Base-by-base conservation (phyloP, 2,329 filamentous ascomycete species). In the Trichoderma sp. region DNA sequence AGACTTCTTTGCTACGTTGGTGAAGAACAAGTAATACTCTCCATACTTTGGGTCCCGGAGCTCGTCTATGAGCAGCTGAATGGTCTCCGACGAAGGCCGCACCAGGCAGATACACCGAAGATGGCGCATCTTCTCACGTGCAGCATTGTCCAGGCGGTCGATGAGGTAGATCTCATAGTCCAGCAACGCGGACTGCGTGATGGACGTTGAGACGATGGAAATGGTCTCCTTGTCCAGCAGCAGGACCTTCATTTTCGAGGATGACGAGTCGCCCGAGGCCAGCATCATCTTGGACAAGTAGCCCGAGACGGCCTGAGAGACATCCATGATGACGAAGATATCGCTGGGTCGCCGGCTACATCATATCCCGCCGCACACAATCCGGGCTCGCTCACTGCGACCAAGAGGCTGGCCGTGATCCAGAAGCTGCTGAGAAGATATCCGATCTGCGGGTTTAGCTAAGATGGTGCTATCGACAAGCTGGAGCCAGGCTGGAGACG, bases 111-210 rank as follows among this genome's bases (percentile, higher is more conserved):
- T 83, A 79, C 96, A 99, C 64, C 94, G 90, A 64, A 99, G 85
- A 83, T 99, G 96, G 71, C 96, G 91, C 96, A 99, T 98, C 85
- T 97, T 97, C 82, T 99, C 96, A 59, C 96, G 89, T 71, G 90
- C 89, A 69, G 87, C 83, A 75, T 97, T 98, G 78, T 98, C 96
- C 68, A 99, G 84, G 70, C 96, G 93, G 80, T 99, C 96, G 76
- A 96, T 97, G 71, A 99, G 92, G 81, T 97, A 99, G 74, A 99
- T 92, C 82, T 98, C 95, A 82, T 99, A 94, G 77, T 93, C 97
- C 71, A 99, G 89, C 24, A 99, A 88, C 49, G 93, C 89, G 32
- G 96, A 99, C 79, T 99, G 96, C 1, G 96, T 98, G 70, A 95
- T 95, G 66, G 96, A 94, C 5, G 94, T 96, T 11, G 96, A 99